phyloP scores from a whole-genome alignment of 73 alveolate species.

The Uronychia binucleata region DNA sequence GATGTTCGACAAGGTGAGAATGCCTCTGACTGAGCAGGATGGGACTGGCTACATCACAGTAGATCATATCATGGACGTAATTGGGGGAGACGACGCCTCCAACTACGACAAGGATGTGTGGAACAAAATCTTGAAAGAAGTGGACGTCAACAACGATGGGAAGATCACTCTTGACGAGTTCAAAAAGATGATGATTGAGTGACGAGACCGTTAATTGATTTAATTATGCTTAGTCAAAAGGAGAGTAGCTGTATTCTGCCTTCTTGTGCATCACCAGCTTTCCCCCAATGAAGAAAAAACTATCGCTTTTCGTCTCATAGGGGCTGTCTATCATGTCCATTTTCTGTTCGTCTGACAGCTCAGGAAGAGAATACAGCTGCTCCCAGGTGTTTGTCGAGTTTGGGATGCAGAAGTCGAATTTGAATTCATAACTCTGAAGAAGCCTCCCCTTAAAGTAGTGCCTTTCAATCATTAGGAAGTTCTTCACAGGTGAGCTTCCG shows the following conservation, averaged over 20 bases:
- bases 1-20: constrained; percentile 68
- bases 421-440: constrained; percentile 72
- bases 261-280: constrained; percentile 72
- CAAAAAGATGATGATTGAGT: constrained; percentile 33
- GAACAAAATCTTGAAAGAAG: constrained; percentile 18
- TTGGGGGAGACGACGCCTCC: constrained; percentile 31
- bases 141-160: constrained; percentile 23
- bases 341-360: constrained; percentile 65
- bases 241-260: constrained; percentile 77
- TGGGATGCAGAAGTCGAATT: constrained; percentile 80
- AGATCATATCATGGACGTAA: constrained; percentile 62
- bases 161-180: constrained; percentile 28
- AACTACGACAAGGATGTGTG: constrained; percentile 13
- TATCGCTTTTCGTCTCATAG: constrained; percentile 78
- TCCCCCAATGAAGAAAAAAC: constrained; percentile 80
- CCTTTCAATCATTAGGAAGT: constrained; percentile 81
- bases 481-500: constrained; percentile 80
- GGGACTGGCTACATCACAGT: constrained; percentile 70
- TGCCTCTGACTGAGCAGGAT: constrained; percentile 60
- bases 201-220: too few relatives aligned
- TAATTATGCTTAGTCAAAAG: too few relatives aligned
- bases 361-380: constrained; percentile 76
- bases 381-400: constrained; percentile 68
- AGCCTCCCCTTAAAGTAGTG: constrained; percentile 80
- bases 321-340: constrained; percentile 63